These are phyloP conservation scores for Coriaria nepalensis DNA, from an alignment of 306 rosid genomes.

Conservation along the genomic window DNA sequence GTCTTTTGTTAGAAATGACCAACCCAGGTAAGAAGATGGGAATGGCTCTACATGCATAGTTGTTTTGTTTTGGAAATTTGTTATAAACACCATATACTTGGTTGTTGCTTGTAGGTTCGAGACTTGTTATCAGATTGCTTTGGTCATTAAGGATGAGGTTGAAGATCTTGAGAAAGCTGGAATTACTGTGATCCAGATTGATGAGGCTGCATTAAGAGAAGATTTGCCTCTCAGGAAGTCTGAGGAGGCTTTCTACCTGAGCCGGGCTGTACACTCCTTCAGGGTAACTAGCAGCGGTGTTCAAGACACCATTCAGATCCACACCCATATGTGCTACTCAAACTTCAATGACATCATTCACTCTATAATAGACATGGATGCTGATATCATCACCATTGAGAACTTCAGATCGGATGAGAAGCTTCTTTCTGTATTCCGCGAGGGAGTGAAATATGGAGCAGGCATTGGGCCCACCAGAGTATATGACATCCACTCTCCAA, in stretches of 20 bases:
- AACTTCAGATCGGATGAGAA: conserved; percentile 81
- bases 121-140: conserved; percentile 83
- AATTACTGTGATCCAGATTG: conserved; percentile 65
- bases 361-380: conserved; percentile 83
- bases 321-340: conserved; percentile 91
- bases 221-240: conserved; percentile 72
- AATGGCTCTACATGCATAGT: background rate
- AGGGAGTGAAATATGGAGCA: conserved; percentile 72
- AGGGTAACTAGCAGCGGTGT: conserved; percentile 72
- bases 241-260: conserved; percentile 57
- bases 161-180: conserved; percentile 85
- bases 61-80: background rate
- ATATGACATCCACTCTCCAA: conserved; percentile 83
- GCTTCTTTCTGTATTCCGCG: conserved; percentile 65
- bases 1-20: conserved; percentile 82
- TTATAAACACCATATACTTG: background rate
- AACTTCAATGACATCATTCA: conserved; percentile 76
- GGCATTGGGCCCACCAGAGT: conserved; percentile 90
- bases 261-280: conserved; percentile 87
- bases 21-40: conserved; percentile 44
- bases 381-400: conserved; percentile 82
- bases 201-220: conserved; percentile 85
- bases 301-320: conserved; percentile 68
- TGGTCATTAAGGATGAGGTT: conserved; percentile 84
- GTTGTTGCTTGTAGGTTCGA: conserved; percentile 32